Conservation (phyloP, 208 protist genomes). For the Endotrypanum monterogeii region DNA sequence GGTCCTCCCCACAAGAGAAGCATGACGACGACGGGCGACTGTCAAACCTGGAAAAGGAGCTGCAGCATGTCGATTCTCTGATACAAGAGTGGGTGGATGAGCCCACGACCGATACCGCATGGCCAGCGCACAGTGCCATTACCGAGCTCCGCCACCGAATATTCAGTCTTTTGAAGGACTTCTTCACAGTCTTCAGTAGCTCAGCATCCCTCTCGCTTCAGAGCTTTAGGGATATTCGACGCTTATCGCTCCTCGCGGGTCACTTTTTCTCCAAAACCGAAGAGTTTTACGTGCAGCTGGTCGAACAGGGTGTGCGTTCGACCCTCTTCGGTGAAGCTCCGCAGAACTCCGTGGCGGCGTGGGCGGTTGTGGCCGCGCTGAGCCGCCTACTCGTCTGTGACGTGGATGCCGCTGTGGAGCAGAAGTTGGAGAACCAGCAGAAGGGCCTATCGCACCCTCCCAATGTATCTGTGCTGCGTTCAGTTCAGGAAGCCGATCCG, state of each 20-base stretch:
- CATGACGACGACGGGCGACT: conserved; percentile 19
- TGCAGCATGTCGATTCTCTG: conserved; percentile 6
- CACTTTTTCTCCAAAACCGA: conserved; percentile 35
- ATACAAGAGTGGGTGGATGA: conserved; percentile 13
- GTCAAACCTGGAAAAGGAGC: conserved; percentile 7
- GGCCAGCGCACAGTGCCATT: conserved; percentile 15
- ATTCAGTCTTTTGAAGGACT: conserved; percentile 3
- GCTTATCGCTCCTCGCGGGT: conserved; percentile 17
- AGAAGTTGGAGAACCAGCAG: not conserved
- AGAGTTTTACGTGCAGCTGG: conserved; percentile 43
- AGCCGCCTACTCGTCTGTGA: conserved; percentile 34
- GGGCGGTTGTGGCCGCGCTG: conserved; percentile 32
- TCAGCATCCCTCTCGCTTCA: not conserved
- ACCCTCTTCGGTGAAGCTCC: conserved; percentile 17
- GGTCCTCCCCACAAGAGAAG: not conserved
- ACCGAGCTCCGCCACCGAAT: conserved; percentile 12
- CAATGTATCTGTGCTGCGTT: conserved; percentile 32
- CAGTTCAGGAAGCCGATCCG: conserved; percentile 21
- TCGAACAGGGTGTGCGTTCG: conserved; percentile 23
- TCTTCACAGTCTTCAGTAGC: not conserved
- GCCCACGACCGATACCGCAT: conserved; percentile 8
- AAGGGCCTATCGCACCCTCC: not conserved
- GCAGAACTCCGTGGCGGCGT: conserved; percentile 31
- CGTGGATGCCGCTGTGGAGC: conserved; percentile 24
- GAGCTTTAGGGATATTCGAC: conserved; percentile 13